Conservation (phyloP, 768 basidiomycete genomes). For the Artomyces pyxidatus region DNA sequence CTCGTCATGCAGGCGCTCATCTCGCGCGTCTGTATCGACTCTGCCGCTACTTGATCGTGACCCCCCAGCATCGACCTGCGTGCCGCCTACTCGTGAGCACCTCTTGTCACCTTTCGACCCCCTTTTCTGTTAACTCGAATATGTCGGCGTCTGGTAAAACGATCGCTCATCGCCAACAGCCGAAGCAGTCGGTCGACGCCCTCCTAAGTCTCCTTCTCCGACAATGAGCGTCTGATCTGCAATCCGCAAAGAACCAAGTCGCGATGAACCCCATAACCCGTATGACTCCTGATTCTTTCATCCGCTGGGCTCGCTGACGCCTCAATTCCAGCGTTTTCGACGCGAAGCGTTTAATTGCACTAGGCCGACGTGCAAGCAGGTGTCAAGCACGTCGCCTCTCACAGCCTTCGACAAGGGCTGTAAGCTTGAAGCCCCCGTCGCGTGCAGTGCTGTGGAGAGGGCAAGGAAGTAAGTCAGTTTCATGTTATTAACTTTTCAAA, state of each 20-base stretch:
- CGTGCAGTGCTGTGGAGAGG: slow-evolving; percentile 82
- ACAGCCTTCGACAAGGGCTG: slow-evolving; percentile 6
- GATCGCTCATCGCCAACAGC: slow-evolving; percentile 98
- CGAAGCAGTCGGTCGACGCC: slow-evolving; percentile 99
- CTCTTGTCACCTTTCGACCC: background rate
- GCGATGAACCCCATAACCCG: slow-evolving; percentile 99
- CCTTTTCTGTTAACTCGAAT: slow-evolving; percentile 40
- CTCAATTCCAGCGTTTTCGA: slow-evolving; percentile 99
- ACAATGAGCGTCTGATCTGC: slow-evolving; percentile 94
- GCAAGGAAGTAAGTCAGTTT: slow-evolving; percentile 62
- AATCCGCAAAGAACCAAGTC: slow-evolving; percentile 97
- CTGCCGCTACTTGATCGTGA: too few species aligned
- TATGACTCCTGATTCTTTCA: too few species aligned
- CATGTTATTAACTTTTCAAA: slow-evolving; percentile 92
- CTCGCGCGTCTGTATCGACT: too few species aligned
- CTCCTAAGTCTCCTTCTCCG: slow-evolving; percentile 97
- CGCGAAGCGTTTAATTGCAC: slow-evolving; percentile 97
- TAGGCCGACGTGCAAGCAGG: slow-evolving; percentile 91
- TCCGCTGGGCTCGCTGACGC: too few species aligned
- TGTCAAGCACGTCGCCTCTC: slow-evolving; percentile 11
- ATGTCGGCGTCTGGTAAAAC: slow-evolving; percentile 99
- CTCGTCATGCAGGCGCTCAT: too few species aligned
- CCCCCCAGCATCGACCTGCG: slow-evolving; percentile 97
- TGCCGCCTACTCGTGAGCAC: slow-evolving; percentile 87
- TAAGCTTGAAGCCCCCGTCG: too few species aligned